Evolutionary conservation across 495 filamentous ascomycete genomes (phyloP).

Genomic region (Choiromyces venosus): DNA sequence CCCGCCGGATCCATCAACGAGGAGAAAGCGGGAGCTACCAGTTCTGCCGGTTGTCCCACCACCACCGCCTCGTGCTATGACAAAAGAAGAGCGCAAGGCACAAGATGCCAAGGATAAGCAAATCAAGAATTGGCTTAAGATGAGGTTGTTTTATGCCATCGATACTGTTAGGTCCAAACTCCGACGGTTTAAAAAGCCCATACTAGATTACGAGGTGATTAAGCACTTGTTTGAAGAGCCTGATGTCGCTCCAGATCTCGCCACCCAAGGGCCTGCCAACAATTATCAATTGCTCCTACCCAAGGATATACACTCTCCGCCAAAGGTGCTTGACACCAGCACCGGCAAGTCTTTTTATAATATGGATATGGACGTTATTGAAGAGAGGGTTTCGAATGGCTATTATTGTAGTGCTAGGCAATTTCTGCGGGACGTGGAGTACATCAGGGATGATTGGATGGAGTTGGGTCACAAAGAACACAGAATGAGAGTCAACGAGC

Average conservation of each 20-base stretch:
- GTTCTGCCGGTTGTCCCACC: slow-evolving; percentile 68
- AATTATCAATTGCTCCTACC: neutral
- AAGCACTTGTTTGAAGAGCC: slow-evolving; percentile 73
- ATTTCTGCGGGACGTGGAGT: slow-evolving; percentile 78
- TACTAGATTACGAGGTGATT: slow-evolving; percentile 66
- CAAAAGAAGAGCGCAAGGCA: slow-evolving; percentile 70
- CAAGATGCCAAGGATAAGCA: slow-evolving; percentile 76
- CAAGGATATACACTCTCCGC: slow-evolving; percentile 16
- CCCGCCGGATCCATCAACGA: slow-evolving; percentile 67
- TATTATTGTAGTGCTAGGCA: slow-evolving; percentile 86
- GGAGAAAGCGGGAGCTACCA: slow-evolving; percentile 77
- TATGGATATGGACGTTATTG: slow-evolving; percentile 84
- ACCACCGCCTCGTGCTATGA: slow-evolving; percentile 57
- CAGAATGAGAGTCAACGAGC: slow-evolving; percentile 77
- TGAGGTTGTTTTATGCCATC: slow-evolving; percentile 86
- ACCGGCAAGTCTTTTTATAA: slow-evolving; percentile 89
- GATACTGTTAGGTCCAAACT: slow-evolving; percentile 83
- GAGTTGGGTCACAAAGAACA: slow-evolving; percentile 69
- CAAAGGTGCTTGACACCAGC: slow-evolving; percentile 33
- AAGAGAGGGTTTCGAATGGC: slow-evolving; percentile 88
- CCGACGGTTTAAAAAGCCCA: slow-evolving; percentile 72
- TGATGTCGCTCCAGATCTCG: slow-evolving; percentile 60
- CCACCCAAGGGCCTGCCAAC: neutral
- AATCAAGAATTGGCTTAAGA: slow-evolving; percentile 75
- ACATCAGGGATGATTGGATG: slow-evolving; percentile 74